These are phyloP conservation scores for Theileria orientalis DNA, from an alignment of 169 alveolate species.

Conservation along the genomic window DNA sequence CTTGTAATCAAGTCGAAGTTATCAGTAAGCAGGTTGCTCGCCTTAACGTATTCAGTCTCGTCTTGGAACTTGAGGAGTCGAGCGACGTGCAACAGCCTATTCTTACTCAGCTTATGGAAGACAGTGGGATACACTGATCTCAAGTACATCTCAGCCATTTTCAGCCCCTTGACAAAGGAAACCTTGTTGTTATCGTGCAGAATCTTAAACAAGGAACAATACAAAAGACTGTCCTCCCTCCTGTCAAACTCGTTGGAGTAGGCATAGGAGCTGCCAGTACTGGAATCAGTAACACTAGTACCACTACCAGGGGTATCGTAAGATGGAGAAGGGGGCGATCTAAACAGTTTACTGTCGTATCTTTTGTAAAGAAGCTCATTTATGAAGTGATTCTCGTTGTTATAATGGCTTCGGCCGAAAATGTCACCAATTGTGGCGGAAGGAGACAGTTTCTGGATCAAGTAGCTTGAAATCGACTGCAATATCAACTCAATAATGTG, in stretches of 20 bases:
- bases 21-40: background rate
- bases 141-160: constrained; percentile 28
- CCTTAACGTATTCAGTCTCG: background rate
- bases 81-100: background rate
- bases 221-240: too few species aligned
- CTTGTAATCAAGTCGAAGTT: background rate
- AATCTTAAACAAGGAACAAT: background rate
- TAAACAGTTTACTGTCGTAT: background rate
- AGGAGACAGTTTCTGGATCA: background rate
- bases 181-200: constrained; percentile 9
- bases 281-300: too few species aligned
- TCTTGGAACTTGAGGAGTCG: background rate
- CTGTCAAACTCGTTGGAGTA: too few species aligned
- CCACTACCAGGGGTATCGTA: too few species aligned
- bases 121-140: constrained; percentile 11
- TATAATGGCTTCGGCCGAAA: background rate
- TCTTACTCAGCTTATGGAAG: background rate
- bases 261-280: background rate
- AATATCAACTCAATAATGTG: background rate
- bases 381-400: background rate
- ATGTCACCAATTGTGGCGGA: background rate
- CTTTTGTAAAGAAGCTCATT: background rate
- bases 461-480: background rate
- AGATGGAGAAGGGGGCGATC: background rate
- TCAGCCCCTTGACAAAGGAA: constrained; percentile 60